Base-by-base conservation (phyloP, 306 rosid genomes). In the Vigna hirtella region DNA sequence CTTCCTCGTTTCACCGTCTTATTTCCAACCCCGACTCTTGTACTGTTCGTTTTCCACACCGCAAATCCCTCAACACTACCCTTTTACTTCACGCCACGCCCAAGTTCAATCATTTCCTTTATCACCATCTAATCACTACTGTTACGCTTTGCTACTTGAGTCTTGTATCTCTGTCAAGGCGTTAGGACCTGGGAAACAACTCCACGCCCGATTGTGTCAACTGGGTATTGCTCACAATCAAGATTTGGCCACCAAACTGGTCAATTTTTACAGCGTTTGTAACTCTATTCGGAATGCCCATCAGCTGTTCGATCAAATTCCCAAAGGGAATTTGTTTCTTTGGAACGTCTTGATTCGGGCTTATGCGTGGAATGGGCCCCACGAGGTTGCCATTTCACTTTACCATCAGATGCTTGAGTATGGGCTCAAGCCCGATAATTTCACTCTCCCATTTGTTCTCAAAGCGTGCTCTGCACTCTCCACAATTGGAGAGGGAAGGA, bases 341-440 rank as follows among this genome's bases (percentile, higher is more conserved):
- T 91, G 97, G 98, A 93, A 93, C 43, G 87, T 89, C 69, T 79
- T 93, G 73, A 91, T 93, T 61, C 90, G 92, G 18, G 93, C 91
- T 47, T 91, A 91, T 70, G 97, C 95, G 0, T 90, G 94, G 96
- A 87, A 84, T 83, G 95, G 97, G 26, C 97, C 97, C 14, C 87
- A 89, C 16, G 86, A 88, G 66, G 79, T 51, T 58, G 87, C 97
- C n/a, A 80, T 91, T 74, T 81, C 80, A 7, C 87, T 93, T 28
- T 91, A 84, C 62, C 76, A 86, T 59, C 85, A 58, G 69, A 81
- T 91, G 91, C 80, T 88, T 77, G 86, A 78, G 28, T 50, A 68
- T 80, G 90, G 93, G 50, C 85, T 91, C 51, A 69, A 56, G 32
- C 98, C 97, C 0, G 93, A 93, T 83, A 89, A 89, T 57, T 91